Evolutionary conservation across 805 yeast genomes (phyloP), one percentile per base, ranked within the genome.

Genomic region (Wickerhamiella brachini): DNA sequence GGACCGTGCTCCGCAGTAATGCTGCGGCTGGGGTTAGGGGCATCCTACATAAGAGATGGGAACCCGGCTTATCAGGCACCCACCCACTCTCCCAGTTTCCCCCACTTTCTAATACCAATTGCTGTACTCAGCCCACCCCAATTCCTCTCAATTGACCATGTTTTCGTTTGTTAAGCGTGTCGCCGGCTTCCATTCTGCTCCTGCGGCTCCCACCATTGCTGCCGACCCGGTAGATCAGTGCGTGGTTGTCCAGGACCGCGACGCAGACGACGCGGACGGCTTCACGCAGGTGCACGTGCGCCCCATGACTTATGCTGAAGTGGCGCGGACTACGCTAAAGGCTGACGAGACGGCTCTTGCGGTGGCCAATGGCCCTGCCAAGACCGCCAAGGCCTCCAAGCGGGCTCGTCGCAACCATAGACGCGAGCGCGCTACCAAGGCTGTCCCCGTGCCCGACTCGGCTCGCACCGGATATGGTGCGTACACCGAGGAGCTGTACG

Each of bases 231-330:
- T 20, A 15, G 44, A 13, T 12, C 15, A 20, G 15, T 41, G 44
- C 15, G 38, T 53, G 20, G 62, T 59, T 12, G 49, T 61, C 3
- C 52, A 52, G 24, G 42, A 48, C 41, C 49, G 53, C 44, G 59
- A 61, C 47, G 46, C 43, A 29, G 67, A 62, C 10, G 71, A 66
- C 49, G 78, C 70, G 48, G 71, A 66, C 49, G 78, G 71, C 49
- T 76, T 72, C 56, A 68, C 76, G 22, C 71, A 68, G 49, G 71
- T 77, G 50, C 69, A 70, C 47, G 61, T 74, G 43, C 71, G 78
- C 50, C 68, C 71, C 51, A 61, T 75, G 58, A 73, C 79, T 8
- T 76, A 76, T 58, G 79, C 79, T 12, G 81, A 77, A 63, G 78
- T 71, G 22, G 77, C 77, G 12, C 62, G 71, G 1, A 41, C 26